These are phyloP conservation scores for Phytophthora syringae DNA, from an alignment of 352 stramenopile genomes.

Conservation along the genomic window DNA sequence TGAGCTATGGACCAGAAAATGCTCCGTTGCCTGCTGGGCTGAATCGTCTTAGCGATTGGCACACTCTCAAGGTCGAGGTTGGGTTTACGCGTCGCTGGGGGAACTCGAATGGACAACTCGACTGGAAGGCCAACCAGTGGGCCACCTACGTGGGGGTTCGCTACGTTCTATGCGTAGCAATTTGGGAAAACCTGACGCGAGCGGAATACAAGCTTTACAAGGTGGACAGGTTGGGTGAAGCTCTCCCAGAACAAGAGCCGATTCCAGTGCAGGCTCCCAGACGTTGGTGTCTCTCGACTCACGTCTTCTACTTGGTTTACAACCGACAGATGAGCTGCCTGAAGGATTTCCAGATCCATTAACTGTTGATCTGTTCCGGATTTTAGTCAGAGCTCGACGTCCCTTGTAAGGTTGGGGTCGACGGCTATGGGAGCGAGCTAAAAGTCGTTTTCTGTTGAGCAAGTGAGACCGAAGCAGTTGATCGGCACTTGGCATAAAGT, in stretches of 20 bases:
- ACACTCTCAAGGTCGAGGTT: too few relatives aligned
- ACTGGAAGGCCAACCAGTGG: too few relatives aligned
- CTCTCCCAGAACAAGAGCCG: background rate
- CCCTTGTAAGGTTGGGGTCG: too few relatives aligned
- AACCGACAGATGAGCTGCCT: background rate
- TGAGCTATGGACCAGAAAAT: background rate
- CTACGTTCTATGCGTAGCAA: too few relatives aligned
- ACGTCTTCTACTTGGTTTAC: background rate
- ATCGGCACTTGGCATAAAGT: too few relatives aligned
- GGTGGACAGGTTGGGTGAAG: background rate
- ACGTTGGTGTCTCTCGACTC: background rate
- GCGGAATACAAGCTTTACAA: background rate
- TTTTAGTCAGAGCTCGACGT: background rate
- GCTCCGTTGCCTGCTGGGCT: background rate
- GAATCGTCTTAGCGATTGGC: background rate
- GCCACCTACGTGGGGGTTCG: too few relatives aligned
- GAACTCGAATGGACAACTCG: too few relatives aligned
- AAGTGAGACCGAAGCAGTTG: too few relatives aligned
- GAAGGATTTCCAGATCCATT: background rate
- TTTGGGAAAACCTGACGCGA: too few relatives aligned
- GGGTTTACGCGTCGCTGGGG: too few relatives aligned
- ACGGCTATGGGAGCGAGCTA: too few relatives aligned
- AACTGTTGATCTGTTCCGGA: background rate
- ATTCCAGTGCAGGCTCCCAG: background rate
- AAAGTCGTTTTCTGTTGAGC: too few relatives aligned